Base-by-base conservation (phyloP, 768 basidiomycete species). In the Nidularia pulvinata region DNA sequence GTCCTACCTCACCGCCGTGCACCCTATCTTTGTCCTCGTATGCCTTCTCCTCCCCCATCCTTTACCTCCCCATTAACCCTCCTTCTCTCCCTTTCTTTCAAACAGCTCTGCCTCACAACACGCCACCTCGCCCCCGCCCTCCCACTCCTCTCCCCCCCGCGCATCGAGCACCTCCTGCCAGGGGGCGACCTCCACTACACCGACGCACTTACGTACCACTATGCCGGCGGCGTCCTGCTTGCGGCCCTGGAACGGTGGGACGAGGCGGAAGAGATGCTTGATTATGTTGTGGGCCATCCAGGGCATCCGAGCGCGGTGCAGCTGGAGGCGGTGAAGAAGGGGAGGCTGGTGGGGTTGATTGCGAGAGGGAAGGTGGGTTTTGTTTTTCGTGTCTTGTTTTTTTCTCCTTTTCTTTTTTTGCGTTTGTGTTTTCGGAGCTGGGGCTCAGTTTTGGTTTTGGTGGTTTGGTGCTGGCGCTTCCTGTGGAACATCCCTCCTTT, bases 151-250 rank as follows among this genome's bases (percentile, higher is more conserved):
- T 48, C 63, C 9, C 63, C 72, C n/a, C 84, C 88, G 14, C 75
- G 81, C 43, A 78, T 94, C 53, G 85, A 88, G 64, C 77, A 71
- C 1, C 57, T 65, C 0, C 25, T 25, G 2, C 25, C 25, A 1
- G 65, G 81, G n/a, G 83, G 82, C 2, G 89, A 92, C 55, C 71
- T 95, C 51, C 69, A 67, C 33, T 93, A 92, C 70, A 85, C 81
- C 57, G 93, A 95, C 66, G 88, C 88, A 61, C 77, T 96, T 22
- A 69, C 81, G n/a, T 94, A 94, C 64, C 91, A 95, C 73, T 93
- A 94, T 66, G 73, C 83, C 2, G 92, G 88, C 3, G 93, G 91
- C 1, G 73, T 90, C n/a, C 80, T 79, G 1, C 75, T 88, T 1
- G 80, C 81, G 0, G 83, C 83, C 0, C 73, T 91, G 43, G 84